Evolutionary conservation across 331 rosid species (phyloP), one percentile per base, ranked within the genome.

Genomic region (Rosa hybrid): DNA sequence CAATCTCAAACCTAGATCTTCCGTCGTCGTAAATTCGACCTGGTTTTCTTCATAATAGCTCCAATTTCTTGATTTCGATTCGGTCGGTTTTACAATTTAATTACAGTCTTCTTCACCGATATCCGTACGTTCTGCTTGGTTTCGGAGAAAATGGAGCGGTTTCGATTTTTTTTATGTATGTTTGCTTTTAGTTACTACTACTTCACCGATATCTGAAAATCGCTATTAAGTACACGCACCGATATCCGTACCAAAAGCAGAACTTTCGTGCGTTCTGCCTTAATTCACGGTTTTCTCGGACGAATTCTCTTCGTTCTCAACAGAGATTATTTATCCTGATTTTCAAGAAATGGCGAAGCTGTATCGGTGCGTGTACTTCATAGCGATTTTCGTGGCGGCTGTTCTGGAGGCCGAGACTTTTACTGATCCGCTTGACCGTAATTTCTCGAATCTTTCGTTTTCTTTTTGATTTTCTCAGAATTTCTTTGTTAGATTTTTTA

Each of bases 401-500:
- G 71, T 81, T 80, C 84, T 91, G 77, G 82, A 67, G 49, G 83
- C 84, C 77, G 71, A 71, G 8, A 91, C 93, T 9, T 69, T 71
- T 39, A 92, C 98, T 38, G 79, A 81, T 70, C 74, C 77, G 23
- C 54, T 49, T 6, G 97, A 95, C 57, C 90, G 98, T 92, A 86
- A 83, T 51, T 84, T 67, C 49, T 67, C 12, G 64, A 21, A 20
- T 38, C 17, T 25, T 46, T 77, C 7, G 2, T 21, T 51, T 68
- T 68, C 27, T 64, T 30, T 9, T 45, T n/a, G 17, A 39, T 69
- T 65, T 77, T 85, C 71, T 50, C 30, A 25, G 1, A 39, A 9
- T 41, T 50, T 59, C 23, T 13, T 30, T 25, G 16, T 48, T 8
- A 8, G 56, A 72, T 34, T 41, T 57, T 4, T 17, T 50, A 4